These are phyloP conservation scores for Trypanosoma lewisi DNA, from an alignment of 208 protist genomes.

Conservation along the genomic window DNA sequence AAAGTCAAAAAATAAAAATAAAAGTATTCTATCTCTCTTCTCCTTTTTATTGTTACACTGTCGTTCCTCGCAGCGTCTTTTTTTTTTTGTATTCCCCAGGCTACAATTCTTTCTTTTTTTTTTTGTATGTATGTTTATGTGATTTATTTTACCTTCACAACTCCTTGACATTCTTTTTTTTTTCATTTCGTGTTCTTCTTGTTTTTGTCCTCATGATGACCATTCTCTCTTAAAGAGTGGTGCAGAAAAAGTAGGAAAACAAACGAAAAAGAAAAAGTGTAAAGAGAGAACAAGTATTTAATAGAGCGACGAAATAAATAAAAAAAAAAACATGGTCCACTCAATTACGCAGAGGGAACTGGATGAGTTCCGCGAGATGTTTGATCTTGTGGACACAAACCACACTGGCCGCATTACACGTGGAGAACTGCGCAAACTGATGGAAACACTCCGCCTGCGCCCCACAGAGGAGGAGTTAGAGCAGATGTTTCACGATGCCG, in stretches of 20 bases:
- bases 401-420: slow-evolving; percentile 65
- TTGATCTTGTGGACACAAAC: slow-evolving; percentile 88
- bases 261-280: not conserved
- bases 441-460: slow-evolving; percentile 80
- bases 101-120: too few relatives aligned
- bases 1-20: not conserved
- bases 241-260: not conserved
- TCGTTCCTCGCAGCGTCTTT: too few relatives aligned
- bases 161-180: too few relatives aligned
- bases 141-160: too few relatives aligned
- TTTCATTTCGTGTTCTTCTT: not conserved
- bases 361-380: slow-evolving; percentile 91
- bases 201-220: not conserved
- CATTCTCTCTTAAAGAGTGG: not conserved
- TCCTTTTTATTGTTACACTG: slow-evolving; percentile 2
- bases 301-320: not conserved
- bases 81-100: too few relatives aligned
- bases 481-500: slow-evolving; percentile 71
- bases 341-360: slow-evolving; percentile 66
- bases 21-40: not conserved
- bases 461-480: slow-evolving; percentile 88
- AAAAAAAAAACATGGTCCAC: slow-evolving; percentile 6
- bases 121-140: slow-evolving; percentile 17
- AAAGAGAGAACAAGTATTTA: not conserved
- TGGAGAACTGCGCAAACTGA: slow-evolving; percentile 81